A percentile compares a stretch with the other conserved stretches of the same genome.
Conservation (phyloP, 1,284 basidiomycete species). For the Leccinum huronense region DNA sequence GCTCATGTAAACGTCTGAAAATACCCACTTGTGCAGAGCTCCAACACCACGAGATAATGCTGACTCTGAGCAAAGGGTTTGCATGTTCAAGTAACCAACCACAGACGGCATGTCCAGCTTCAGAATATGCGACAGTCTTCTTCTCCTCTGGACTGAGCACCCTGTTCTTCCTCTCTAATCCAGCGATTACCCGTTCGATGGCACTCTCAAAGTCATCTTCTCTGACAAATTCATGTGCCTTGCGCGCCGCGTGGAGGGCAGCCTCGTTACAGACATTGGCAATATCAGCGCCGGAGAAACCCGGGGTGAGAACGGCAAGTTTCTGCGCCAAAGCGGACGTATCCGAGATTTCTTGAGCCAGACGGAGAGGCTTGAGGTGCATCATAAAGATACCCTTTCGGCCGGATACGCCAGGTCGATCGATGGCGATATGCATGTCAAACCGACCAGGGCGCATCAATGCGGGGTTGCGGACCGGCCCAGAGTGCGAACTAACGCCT, state of each 20-base stretch:
- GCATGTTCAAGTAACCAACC: constrained; percentile 99
- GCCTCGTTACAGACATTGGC: constrained; percentile 99
- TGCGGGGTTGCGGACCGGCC: constrained; percentile 82
- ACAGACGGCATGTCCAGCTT: constrained; percentile 97
- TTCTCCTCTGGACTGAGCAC: constrained; percentile 96
- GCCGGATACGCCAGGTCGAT: constrained; percentile 92
- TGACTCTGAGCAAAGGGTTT: constrained; percentile 96
- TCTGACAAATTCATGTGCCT: constrained; percentile 75
- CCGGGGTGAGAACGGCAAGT: constrained; percentile 93
- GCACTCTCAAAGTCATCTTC: constrained; percentile 94
- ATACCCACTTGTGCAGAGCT: constrained; percentile 83
- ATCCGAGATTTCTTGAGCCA: constrained; percentile 60
- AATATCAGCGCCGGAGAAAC: constrained; percentile 98
- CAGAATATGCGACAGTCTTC: constrained; percentile 98
- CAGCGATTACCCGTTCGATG: constrained; percentile 97
- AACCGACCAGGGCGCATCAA: constrained; percentile 97
- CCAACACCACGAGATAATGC: constrained; percentile 98
- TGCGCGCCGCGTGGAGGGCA: constrained; percentile 91
- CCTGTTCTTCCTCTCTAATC: constrained; percentile 93
- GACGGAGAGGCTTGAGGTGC: constrained; percentile 84
- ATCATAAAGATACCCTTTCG: constrained; percentile 94
- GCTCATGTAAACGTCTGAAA: background rate
- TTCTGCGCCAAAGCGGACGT: constrained; percentile 78
- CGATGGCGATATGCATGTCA: constrained; percentile 95
- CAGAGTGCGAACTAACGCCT: too few species aligned